These are phyloP conservation scores for Cryphonectria carpinicola DNA, from an alignment of 2,329 filamentous ascomycete genomes.

Conservation along the genomic window DNA sequence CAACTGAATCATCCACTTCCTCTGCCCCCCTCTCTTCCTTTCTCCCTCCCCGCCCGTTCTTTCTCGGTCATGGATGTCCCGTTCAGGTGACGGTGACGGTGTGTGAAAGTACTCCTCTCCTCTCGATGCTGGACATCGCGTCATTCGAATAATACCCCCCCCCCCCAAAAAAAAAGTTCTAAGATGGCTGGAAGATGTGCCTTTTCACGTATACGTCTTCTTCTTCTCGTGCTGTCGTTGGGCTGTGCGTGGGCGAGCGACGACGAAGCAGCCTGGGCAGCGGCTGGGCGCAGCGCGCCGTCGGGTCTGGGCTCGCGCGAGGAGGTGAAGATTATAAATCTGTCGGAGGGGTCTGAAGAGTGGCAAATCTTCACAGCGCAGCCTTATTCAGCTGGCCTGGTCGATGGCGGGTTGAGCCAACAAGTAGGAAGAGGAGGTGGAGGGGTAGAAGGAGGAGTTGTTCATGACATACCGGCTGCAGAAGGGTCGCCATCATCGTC, in stretches of 20 bases:
- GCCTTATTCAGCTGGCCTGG: not conserved
- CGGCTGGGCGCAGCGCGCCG: not conserved
- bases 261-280: constrained; percentile 14
- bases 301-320: not conserved
- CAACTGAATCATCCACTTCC: not conserved
- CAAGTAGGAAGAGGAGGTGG: not conserved
- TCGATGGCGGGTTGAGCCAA: not conserved
- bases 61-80: constrained; percentile 4
- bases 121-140: constrained; percentile 27
- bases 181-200: constrained; percentile 30
- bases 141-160: not conserved
- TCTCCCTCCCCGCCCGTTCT: not conserved
- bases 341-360: not conserved
- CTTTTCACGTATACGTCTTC: constrained; percentile 28
- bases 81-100: not conserved
- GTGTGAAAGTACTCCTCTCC: not conserved
- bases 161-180: constrained; percentile 16
- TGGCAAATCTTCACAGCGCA: not conserved
- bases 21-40: not conserved
- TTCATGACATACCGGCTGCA: not conserved
- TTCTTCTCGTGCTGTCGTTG: constrained; percentile 34
- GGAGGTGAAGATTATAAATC: constrained; percentile 1
- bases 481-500: not conserved
- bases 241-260: constrained; percentile 34
- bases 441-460: not conserved